Conservation (phyloP, 2,329 filamentous ascomycete species). For the Dothideomycetidae sp. region DNA sequence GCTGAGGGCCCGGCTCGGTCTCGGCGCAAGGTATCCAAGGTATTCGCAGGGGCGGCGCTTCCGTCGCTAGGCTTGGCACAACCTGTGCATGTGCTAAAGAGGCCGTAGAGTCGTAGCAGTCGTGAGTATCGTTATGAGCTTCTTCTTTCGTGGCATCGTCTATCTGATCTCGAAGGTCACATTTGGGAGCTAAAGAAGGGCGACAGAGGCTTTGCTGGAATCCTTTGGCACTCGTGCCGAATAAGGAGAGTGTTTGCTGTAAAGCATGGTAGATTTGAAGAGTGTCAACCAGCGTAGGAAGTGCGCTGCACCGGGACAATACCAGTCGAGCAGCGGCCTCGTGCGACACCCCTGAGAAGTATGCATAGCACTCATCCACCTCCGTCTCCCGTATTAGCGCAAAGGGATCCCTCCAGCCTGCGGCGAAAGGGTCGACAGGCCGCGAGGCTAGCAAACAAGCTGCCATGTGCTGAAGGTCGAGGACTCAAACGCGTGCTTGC, state of each 20-base stretch:
- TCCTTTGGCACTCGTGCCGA: no score
- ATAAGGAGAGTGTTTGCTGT: conserved; percentile 1
- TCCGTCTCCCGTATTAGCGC: conserved; percentile 3
- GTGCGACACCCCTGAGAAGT: not conserved
- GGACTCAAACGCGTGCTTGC: not conserved
- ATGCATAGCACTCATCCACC: conserved; percentile 1
- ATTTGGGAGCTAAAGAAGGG: no score
- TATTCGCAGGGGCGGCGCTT: no score
- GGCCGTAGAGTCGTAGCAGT: conserved; percentile 4
- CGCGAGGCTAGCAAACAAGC: conserved; percentile 3
- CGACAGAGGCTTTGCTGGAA: no score
- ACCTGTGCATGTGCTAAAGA: conserved; percentile 5
- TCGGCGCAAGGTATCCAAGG: no score
- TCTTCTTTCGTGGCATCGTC: not conserved
- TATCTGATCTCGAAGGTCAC: no score
- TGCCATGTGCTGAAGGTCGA: conserved; percentile 7
- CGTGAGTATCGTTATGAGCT: conserved; percentile 1
- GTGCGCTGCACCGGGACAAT: no score
- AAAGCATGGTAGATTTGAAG: conserved; percentile 5
- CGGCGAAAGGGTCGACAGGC: conserved; percentile 3
- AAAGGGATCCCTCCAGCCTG: conserved; percentile 6
- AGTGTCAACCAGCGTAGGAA: conserved; percentile 4
- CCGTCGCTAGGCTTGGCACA: no score
- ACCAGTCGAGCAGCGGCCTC: not conserved
- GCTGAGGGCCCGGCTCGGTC: no score